phyloP scores from a whole-genome alignment of 257 asterid genomes.

The Solanum virginianum region DNA sequence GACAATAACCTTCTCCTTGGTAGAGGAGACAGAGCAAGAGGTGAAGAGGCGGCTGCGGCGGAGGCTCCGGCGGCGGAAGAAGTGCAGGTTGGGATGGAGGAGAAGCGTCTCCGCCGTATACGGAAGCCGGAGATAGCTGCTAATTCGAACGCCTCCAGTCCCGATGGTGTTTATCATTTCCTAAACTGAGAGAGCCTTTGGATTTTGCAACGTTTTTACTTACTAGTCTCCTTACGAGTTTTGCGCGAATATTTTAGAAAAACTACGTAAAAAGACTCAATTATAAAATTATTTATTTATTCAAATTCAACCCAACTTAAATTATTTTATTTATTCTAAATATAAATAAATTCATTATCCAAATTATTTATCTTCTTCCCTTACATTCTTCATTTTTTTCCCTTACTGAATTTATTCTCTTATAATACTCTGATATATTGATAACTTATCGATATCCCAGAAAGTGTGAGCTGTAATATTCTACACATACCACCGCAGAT shows the following conservation, averaged over 20 bases:
- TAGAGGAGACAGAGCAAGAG: constrained; percentile 21
- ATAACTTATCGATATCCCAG: no score
- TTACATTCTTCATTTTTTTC: no score
- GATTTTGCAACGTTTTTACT: background rate
- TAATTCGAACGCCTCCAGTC: constrained; percentile 27
- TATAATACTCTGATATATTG: no score
- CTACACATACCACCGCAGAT: constrained; percentile 76
- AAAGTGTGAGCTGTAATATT: background rate
- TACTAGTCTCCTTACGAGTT: no score
- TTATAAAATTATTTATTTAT: no score
- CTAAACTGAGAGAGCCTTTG: background rate
- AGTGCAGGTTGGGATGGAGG: constrained; percentile 6
- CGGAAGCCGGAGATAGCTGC: constrained; percentile 33
- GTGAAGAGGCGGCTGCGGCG: constrained; percentile 24
- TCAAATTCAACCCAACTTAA: no score
- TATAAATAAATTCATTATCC: no score
- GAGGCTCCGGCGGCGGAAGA: constrained; percentile 15
- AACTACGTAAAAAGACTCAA: no score
- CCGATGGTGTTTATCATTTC: constrained; percentile 2
- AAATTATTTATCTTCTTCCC: no score
- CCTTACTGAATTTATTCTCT: no score
- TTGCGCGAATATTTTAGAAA: no score
- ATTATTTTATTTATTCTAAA: no score
- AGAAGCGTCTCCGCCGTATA: constrained; percentile 23
- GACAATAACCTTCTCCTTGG: constrained; percentile 56